Conservation (phyloP, 108 stramenopile genomes). For the Chaetoceros tenuissimus region DNA sequence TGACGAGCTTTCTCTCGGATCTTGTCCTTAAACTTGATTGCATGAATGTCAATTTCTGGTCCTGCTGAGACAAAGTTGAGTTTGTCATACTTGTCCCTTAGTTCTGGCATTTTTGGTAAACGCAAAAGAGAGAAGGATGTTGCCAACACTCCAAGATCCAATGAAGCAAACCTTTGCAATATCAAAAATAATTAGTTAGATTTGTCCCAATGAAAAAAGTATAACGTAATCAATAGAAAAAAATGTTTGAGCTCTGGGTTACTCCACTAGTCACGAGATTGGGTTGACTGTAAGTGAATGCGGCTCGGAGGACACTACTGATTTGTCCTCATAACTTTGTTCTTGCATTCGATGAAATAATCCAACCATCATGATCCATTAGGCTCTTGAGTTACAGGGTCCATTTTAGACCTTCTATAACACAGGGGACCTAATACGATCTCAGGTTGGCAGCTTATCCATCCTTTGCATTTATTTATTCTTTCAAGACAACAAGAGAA, state of each 20-base stretch:
- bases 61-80: constrained; percentile 69
- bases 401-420: constrained; percentile 24
- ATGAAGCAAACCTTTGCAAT: constrained; percentile 75
- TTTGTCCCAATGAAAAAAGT: neutral
- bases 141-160: constrained; percentile 85
- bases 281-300: constrained; percentile 40
- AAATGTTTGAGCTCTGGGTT: constrained; percentile 68
- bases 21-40: constrained; percentile 86
- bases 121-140: constrained; percentile 87
- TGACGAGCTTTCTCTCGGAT: constrained; percentile 83
- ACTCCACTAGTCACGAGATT: constrained; percentile 22
- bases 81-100: constrained; percentile 46
- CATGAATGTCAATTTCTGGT: constrained; percentile 68
- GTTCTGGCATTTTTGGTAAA: constrained; percentile 97
- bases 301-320: constrained; percentile 46
- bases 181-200: constrained; percentile 11
- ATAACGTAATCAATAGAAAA: neutral
- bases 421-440: neutral
- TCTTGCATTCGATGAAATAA: constrained; percentile 14
- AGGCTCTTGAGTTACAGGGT: neutral
- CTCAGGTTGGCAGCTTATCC: constrained; percentile 8
- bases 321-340: constrained; percentile 25
- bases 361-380: constrained; percentile 1
- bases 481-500: constrained; percentile 1
- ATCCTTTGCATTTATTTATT: constrained; percentile 6